phyloP scores from a whole-genome alignment of 257 asterid genomes.

The Gentiana straminea region DNA sequence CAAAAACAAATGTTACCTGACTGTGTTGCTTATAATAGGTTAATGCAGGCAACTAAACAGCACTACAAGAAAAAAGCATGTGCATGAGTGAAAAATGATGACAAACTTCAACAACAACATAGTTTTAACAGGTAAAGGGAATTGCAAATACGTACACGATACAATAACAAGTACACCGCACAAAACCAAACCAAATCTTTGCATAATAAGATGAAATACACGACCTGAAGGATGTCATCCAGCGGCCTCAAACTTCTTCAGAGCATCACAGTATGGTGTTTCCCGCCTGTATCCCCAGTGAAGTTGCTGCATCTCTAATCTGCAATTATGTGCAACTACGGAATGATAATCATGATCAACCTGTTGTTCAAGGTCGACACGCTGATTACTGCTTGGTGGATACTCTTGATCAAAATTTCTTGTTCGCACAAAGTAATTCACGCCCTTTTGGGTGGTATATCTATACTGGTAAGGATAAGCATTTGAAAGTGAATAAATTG shows the following conservation, averaged over 20 bases:
- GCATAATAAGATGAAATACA: neutral
- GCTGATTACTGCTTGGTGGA: constrained; percentile 46
- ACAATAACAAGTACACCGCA: too few species aligned
- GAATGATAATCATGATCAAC: constrained; percentile 67
- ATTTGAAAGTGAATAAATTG: constrained; percentile 50
- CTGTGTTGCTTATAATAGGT: too few species aligned
- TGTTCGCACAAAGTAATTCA: constrained; percentile 63
- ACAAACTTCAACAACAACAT: too few species aligned
- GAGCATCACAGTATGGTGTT: constrained; percentile 80
- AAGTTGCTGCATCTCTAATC: constrained; percentile 65
- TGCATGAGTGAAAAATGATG: too few species aligned
- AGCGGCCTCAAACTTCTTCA: constrained; percentile 56
- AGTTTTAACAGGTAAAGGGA: neutral
- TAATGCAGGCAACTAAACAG: too few species aligned
- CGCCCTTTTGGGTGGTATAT: constrained; percentile 62
- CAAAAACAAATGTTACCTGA: too few species aligned
- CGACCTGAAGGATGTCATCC: constrained; percentile 30
- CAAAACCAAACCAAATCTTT: neutral
- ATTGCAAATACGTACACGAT: neutral
- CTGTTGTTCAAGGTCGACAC: constrained; percentile 45
- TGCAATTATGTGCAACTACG: constrained; percentile 54
- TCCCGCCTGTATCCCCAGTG: constrained; percentile 74
- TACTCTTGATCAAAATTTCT: constrained; percentile 65
- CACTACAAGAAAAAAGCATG: too few species aligned
- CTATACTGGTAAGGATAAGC: constrained; percentile 40